Base-by-base conservation (phyloP, 1,284 basidiomycete genomes). In the Takashimella tepidaria region DNA sequence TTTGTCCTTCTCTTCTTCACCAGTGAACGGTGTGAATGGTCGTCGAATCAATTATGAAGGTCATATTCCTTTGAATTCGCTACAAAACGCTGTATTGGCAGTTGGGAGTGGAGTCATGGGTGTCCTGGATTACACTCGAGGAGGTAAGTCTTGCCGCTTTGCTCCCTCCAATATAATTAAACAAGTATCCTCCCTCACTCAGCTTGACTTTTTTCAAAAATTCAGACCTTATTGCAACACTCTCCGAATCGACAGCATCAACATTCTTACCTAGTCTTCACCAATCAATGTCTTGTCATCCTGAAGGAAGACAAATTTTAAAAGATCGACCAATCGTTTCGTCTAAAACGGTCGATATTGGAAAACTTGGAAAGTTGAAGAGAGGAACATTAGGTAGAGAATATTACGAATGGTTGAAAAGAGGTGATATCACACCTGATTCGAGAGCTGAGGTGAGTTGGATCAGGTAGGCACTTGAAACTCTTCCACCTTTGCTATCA, bases 351-450 rank as follows among this genome's bases (percentile, higher is more conserved):
- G 79, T 98, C 46, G 81, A 92, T 68, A 82, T 97, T 76, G 74
- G 82, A 50, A 76, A 82, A 42, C 79, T 92, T 3, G 80, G 80
- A 0, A 70, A 78, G 37, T 80, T 92, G 44, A 84, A 85, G 1
- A 83, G 89, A 52, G 88, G 87, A 2, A 90, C 89, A 0, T 85
- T 98, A 61, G 96, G 95, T 2, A 78, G 84, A 55, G 85, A 89
- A 52, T 98, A 98, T 74, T 81, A 86, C 53, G 87, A 86, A 51
- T 99, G 96, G 95, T 81, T 98, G 4, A 84, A 90, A 58, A 81
- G 86, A 42, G 91, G 89, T 72, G 84, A 85, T 3, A 87, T 98
- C n/a, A 92, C 89, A 1, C 96, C 96, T 5, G 96, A 99, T 74
- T 93, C 93, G 41, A 80, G 95, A 55, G 89, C 88, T 66, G 86